phyloP scores from a whole-genome alignment of 2,329 filamentous ascomycete species.

The Colletotrichum sp. region DNA sequence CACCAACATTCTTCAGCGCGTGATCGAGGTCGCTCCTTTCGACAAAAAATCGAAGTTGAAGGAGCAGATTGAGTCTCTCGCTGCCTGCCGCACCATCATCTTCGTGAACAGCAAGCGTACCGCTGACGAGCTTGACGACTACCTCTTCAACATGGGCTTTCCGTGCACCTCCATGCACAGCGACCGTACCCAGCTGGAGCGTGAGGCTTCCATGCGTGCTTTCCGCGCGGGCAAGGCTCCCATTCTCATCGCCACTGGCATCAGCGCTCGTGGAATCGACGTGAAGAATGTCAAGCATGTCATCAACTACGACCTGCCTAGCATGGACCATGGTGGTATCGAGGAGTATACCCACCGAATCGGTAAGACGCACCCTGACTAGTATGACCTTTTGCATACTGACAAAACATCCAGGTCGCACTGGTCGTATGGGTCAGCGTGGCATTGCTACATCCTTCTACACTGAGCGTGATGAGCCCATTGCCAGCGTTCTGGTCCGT shows the following conservation, averaged over 20 bases:
- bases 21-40: slow-evolving; percentile 69
- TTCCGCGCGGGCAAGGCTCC: slow-evolving; percentile 79
- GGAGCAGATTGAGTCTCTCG: slow-evolving; percentile 72
- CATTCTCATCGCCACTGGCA: slow-evolving; percentile 84
- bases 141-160: slow-evolving; percentile 77
- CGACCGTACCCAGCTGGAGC: slow-evolving; percentile 86
- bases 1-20: slow-evolving; percentile 78
- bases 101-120: slow-evolving; percentile 85
- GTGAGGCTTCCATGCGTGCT: slow-evolving; percentile 87
- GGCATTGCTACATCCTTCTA: slow-evolving; percentile 91
- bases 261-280: slow-evolving; percentile 88
- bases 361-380: slow-evolving; percentile 57
- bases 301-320: slow-evolving; percentile 91
- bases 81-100: slow-evolving; percentile 80
- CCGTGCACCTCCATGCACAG: slow-evolving; percentile 89
- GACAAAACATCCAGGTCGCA: slow-evolving; percentile 67
- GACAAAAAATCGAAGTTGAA: slow-evolving; percentile 75
- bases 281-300: slow-evolving; percentile 87
- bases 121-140: slow-evolving; percentile 88
- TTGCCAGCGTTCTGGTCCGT: slow-evolving; percentile 78
- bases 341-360: slow-evolving; percentile 95
- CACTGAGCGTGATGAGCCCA: slow-evolving; percentile 74
- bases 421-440: slow-evolving; percentile 87
- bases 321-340: slow-evolving; percentile 78
- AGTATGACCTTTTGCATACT: background rate